Conservation (phyloP, 75 land plant genomes). For the Larix kaempferi region DNA sequence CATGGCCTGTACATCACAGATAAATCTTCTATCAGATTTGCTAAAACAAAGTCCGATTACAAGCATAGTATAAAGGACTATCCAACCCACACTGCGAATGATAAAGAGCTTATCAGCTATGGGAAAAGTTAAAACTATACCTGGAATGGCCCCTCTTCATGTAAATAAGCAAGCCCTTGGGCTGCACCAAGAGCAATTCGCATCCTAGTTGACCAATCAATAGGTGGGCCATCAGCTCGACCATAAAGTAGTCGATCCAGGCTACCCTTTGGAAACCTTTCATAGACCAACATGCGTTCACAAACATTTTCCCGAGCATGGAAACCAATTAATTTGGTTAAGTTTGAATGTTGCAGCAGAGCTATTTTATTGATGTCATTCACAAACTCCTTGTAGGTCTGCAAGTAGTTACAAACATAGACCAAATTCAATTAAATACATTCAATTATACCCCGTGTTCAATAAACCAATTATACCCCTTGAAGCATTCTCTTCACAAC, state of each 20-base stretch:
- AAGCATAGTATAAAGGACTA: not conserved
- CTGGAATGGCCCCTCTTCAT: conserved; percentile 88
- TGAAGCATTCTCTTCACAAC: not conserved
- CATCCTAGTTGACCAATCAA: conserved; percentile 84
- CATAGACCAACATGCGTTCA: conserved; percentile 76
- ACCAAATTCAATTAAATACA: not conserved
- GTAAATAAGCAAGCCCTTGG: conserved; percentile 83
- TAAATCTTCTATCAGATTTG: not conserved
- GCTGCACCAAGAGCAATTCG: conserved; percentile 91
- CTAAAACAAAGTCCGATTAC: not conserved
- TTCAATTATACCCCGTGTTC: not conserved
- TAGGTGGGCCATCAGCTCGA: conserved; percentile 56
- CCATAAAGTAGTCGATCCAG: conserved; percentile 70
- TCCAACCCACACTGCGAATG: not conserved
- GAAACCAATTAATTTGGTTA: conserved; percentile 73
- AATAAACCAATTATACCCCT: not conserved
- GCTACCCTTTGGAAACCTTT: conserved; percentile 75
- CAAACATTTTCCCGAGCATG: conserved; percentile 64
- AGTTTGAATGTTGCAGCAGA: conserved; percentile 52
- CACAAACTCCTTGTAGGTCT: conserved; percentile 66
- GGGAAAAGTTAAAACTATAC: conserved; percentile 19
- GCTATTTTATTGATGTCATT: conserved; percentile 49
- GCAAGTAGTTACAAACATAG: conserved; percentile 2
- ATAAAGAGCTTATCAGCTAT: not conserved
- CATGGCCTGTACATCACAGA: conserved; percentile 54